Conservation (phyloP, 2,329 filamentous ascomycete genomes). For the Piedraia hortae region DNA sequence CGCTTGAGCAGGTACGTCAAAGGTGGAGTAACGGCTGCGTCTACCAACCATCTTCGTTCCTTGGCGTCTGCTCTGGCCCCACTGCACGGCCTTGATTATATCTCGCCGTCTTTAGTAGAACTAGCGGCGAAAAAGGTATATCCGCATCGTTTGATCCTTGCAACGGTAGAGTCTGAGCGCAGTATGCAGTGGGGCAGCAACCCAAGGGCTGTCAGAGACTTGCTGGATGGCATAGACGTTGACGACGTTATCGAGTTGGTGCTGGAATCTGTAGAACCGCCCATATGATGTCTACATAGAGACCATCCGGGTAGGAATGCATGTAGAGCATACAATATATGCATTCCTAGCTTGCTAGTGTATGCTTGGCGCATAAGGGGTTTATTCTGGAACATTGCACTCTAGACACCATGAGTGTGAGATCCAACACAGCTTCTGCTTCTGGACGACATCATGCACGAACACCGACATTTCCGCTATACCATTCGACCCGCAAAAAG, state of each 20-base stretch:
- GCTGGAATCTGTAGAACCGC: constrained; percentile 27
- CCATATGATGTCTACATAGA: constrained; percentile 17
- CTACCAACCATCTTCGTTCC: constrained; percentile 44
- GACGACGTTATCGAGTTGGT: constrained; percentile 31
- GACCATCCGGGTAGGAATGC: no score
- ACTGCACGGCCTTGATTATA: constrained; percentile 53
- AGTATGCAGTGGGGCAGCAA: constrained; percentile 88
- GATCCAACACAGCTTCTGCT: no score
- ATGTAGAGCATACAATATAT: no score
- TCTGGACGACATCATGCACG: constrained; percentile 1
- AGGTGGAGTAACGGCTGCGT: constrained; percentile 47
- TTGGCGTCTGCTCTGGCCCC: constrained; percentile 39
- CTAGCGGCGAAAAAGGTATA: constrained; percentile 73
- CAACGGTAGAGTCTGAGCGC: constrained; percentile 42
- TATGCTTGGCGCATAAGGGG: no score
- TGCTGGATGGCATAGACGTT: constrained; percentile 32
- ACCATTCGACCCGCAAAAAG: constrained; percentile 19
- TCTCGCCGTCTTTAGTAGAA: constrained; percentile 57
- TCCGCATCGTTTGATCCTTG: constrained; percentile 51
- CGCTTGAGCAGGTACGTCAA: constrained; percentile 65
- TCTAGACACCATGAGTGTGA: no score
- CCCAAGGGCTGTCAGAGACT: constrained; percentile 33
- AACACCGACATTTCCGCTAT: constrained; percentile 17
- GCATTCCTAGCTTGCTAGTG: no score
- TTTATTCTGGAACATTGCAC: no score